Base-by-base conservation (phyloP, 78 protist genomes). In the Carpediemonas membranifera region DNA sequence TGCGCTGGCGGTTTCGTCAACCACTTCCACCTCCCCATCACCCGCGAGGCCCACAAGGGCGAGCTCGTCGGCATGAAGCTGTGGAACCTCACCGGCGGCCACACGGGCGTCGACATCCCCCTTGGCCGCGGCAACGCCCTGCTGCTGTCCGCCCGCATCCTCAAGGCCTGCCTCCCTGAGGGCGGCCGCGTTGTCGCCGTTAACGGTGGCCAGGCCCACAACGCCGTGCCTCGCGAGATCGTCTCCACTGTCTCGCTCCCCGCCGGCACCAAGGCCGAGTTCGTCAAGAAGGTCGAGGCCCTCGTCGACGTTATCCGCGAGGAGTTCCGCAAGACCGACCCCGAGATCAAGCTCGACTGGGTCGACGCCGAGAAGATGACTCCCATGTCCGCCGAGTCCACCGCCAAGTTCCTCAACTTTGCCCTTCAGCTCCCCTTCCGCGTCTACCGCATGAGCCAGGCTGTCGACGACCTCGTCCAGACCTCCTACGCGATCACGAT, bases 21-120 rank as follows among this genome's bases (percentile, higher is more conserved):
- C n/a, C n/a, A n/a, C n/a, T n/a, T n/a, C n/a, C n/a, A n/a, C n/a
- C n/a, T n/a, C n/a, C n/a, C n/a, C n/a, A n/a, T n/a, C n/a, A 25
- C 25, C n/a, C 1, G 5, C 14, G 33, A 56, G 14, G 33, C 31
- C 44, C 34, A 52, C 30, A 5, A 5, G 11, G 51, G 39, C 27
- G 27, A 36, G 31, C 1, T 76, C 41, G 7, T 28, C 16, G 60
- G 25, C 33, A n/a, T n/a, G n/a, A n/a, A n/a, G n/a, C n/a, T n/a
- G n/a, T n/a, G n/a, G n/a, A n/a, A n/a, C n/a, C 52, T 66, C 11
- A 44, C 43, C 37, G 81, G 76, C 3, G 81, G 81, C 57, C 81
- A 76, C 68, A 63, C 75, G 27, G 81, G 81, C 27, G 68, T 63
- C 51, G 50, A 76, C 24, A 76, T 76, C 47, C 76, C 71, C 47